Percentiles rank a stretch among this genome's conserved stretches.
Evolutionary conservation across 2,329 filamentous ascomycete species (phyloP).

Genomic region (Torrubiella hemipterigena): DNA sequence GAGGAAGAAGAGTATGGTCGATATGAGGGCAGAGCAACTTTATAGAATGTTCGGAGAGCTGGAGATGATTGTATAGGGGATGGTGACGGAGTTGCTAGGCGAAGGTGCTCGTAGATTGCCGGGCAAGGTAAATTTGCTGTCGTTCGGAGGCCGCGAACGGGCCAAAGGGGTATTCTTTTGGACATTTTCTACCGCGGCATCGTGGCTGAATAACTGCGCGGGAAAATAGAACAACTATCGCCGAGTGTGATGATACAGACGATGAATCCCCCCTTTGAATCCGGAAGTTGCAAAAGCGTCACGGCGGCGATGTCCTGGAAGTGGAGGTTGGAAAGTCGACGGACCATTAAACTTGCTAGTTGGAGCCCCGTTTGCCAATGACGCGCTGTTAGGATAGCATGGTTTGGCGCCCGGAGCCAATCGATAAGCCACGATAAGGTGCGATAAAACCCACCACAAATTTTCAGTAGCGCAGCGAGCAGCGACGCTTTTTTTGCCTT

Average conservation of each 20-base stretch:
- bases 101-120: too few species aligned
- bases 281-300: too few species aligned
- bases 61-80: too few species aligned
- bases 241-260: too few species aligned
- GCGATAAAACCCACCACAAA: conserved; percentile 6
- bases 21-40: too few species aligned
- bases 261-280: too few species aligned
- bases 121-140: too few species aligned
- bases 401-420: conserved; percentile 14
- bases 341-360: conserved; percentile 3
- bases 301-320: too few species aligned
- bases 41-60: too few species aligned
- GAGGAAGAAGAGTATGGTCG: too few species aligned
- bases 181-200: conserved; percentile 24
- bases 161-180: conserved; percentile 23
- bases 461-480: neutral
- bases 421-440: conserved; percentile 28
- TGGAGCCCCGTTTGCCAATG: conserved; percentile 18
- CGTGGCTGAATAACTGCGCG: conserved; percentile 19
- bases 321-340: too few species aligned
- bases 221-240: conserved; percentile 4
- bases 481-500: neutral
- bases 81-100: too few species aligned
- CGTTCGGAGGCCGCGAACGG: conserved; percentile 22
- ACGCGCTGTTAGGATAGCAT: conserved; percentile 18